Percentiles rank a stretch among this genome's conserved stretches.
Evolutionary conservation across 768 basidiomycete species (phyloP).

Genomic region (Russula foetens): DNA sequence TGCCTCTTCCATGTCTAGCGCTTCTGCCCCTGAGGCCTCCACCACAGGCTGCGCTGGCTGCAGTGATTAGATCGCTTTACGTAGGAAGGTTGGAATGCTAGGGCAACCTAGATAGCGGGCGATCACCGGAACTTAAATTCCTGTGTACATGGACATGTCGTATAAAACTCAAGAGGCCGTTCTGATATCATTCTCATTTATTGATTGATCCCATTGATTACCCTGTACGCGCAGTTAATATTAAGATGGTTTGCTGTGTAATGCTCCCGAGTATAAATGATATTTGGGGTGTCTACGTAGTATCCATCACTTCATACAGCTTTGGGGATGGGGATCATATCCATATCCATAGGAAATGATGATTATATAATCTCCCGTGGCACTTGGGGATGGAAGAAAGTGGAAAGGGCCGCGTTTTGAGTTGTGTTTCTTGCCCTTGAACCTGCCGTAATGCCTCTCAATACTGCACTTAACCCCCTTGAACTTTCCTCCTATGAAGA

Average conservation of each 20-base stretch:
- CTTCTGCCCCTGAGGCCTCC: background rate
- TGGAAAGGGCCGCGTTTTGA: too few species aligned
- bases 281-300: background rate
- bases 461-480: constrained; percentile 29
- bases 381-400: background rate
- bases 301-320: background rate
- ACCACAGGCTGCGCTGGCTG: background rate
- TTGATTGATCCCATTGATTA: background rate
- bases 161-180: background rate
- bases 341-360: background rate
- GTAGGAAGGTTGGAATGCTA: too few species aligned
- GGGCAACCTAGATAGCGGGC: too few species aligned
- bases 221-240: background rate
- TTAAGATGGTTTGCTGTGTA: background rate
- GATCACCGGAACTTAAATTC: background rate
- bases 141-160: background rate
- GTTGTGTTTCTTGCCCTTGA: background rate
- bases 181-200: background rate
- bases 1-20: background rate
- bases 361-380: background rate
- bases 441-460: constrained; percentile 15
- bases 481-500: constrained; percentile 31
- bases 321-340: too few species aligned
- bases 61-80: background rate
- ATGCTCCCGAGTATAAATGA: background rate